Evolutionary conservation across 2,329 filamentous ascomycete species (phyloP), one percentile per base, ranked within the genome.

Genomic region (Phoma sp.): DNA sequence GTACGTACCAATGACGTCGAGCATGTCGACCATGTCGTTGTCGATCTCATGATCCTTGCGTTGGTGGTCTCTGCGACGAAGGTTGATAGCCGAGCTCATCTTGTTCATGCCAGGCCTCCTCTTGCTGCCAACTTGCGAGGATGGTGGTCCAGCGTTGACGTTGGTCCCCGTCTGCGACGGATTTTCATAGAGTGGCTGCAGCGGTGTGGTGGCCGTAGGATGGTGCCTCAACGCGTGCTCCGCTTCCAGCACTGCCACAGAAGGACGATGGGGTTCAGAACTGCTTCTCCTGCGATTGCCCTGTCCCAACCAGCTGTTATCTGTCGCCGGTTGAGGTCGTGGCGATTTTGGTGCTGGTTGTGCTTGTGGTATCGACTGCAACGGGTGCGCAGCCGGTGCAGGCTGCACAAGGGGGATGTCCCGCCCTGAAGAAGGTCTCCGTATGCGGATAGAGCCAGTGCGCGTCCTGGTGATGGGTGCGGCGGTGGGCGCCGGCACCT

Each of bases 1-100:
- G 21, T 47, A 75, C 83, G 55, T 77, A 89, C 87, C 87, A 59
- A 91, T 82, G 37, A 89, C 83, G 75, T 91, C 88, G 40, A 91
- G 77, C 43, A 90, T 74, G 68, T 90, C 86, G 5, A 90, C 86
- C 48, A 90, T 76, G 51, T 85, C 81, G 12, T 81, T 70, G 29
- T 85, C 84, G 60, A 69, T 67, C 17, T 58, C 63, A 62, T 89
- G 88, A 56, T 88, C 58, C 3, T 58, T 47, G 4, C 46, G 49
- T 17, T 53, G 44, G 24, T 64, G 60, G 33, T 60, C 49, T 27
- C 57, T 59, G 29, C 65, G 61, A 15, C 70, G 64, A n/a, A 74
- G 52, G 39, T 64, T 69, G 51, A 69, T 65, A 21, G 63, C 63
- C 6, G 70, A 72, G 22, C 47, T 46, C 35, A 69, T 65, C 24